phyloP scores from a whole-genome alignment of 495 filamentous ascomycete species.

The Penicillium alfredii region DNA sequence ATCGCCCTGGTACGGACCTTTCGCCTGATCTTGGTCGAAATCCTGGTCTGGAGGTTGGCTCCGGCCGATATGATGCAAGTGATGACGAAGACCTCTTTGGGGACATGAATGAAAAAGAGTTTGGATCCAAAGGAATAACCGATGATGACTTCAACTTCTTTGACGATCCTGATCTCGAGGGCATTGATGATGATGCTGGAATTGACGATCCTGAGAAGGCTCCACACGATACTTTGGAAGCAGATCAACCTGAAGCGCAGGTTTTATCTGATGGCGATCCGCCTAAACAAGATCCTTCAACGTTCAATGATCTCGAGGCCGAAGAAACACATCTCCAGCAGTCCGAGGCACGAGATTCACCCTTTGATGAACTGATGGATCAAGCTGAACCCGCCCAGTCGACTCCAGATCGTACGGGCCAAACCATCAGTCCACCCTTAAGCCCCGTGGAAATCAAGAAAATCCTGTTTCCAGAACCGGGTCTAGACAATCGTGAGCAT shows the following conservation, averaged over 20 bases:
- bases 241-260: constrained; percentile 7
- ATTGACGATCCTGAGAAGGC: constrained; percentile 10
- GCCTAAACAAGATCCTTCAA: background rate
- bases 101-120: constrained; percentile 68
- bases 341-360: constrained; percentile 1
- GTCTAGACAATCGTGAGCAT: constrained; percentile 5
- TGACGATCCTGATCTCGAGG: constrained; percentile 53
- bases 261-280: background rate
- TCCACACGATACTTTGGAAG: constrained; percentile 9
- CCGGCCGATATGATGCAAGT: constrained; percentile 41
- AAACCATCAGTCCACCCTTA: constrained; percentile 44
- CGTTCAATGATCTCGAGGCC: background rate
- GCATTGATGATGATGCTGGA: constrained; percentile 14
- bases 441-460: constrained; percentile 46
- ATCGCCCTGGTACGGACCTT: constrained; percentile 15
- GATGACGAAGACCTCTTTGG: constrained; percentile 62
- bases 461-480: constrained; percentile 36
- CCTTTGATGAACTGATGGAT: constrained; percentile 5
- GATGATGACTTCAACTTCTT: constrained; percentile 92
- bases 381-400: constrained; percentile 6
- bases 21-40: constrained; percentile 20
- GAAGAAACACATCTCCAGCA: constrained; percentile 1
- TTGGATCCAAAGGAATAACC: constrained; percentile 74
- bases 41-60: constrained; percentile 30
- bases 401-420: constrained; percentile 17